Percentiles rank a stretch among this genome's conserved stretches.
phyloP scores from a whole-genome alignment of 2,329 filamentous ascomycete species.

The Kalmusia sp. region DNA sequence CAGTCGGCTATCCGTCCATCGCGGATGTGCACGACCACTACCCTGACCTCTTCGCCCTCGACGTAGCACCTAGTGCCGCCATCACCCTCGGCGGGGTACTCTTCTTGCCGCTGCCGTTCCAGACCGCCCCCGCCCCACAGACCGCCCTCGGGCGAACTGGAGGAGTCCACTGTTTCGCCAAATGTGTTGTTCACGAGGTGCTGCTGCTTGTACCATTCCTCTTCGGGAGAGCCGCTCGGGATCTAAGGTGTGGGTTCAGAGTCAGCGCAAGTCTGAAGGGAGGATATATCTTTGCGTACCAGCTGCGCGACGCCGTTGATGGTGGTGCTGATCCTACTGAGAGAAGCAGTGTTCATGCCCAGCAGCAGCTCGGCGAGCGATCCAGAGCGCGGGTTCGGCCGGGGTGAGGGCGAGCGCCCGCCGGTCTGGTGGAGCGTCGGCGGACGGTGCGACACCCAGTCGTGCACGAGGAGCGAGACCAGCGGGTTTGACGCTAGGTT shows the following conservation, averaged over 20 bases:
- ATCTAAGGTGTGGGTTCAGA: too few species aligned
- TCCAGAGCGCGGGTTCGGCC: conserved; percentile 60
- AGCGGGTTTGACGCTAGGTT: conserved; percentile 85
- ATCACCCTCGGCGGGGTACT: conserved; percentile 44
- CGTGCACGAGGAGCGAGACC: conserved; percentile 94
- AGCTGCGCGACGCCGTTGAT: conserved; percentile 88
- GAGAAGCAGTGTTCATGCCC: conserved; percentile 87
- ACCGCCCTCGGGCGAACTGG: conserved; percentile 45
- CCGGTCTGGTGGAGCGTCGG: conserved; percentile 67
- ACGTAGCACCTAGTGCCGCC: conserved; percentile 71
- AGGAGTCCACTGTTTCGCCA: conserved; percentile 49
- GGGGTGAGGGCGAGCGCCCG: conserved; percentile 67
- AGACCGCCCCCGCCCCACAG: conserved; percentile 56
- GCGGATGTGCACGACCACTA: conserved; percentile 83
- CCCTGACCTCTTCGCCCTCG: conserved; percentile 81
- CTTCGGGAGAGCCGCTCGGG: conserved; percentile 78
- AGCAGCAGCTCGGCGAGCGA: conserved; percentile 83
- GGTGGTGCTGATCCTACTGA: conserved; percentile 89
- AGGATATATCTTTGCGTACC: too few species aligned
- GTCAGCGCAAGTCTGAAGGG: too few species aligned
- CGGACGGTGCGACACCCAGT: conserved; percentile 94
- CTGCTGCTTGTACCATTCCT: conserved; percentile 79
- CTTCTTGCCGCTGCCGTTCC: conserved; percentile 49
- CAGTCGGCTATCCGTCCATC: conserved; percentile 91
- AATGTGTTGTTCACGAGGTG: conserved; percentile 96